These are phyloP conservation scores for Pseudogymnoascus verrucosus DNA, from an alignment of 2,329 filamentous ascomycete genomes.

Conservation along the genomic window DNA sequence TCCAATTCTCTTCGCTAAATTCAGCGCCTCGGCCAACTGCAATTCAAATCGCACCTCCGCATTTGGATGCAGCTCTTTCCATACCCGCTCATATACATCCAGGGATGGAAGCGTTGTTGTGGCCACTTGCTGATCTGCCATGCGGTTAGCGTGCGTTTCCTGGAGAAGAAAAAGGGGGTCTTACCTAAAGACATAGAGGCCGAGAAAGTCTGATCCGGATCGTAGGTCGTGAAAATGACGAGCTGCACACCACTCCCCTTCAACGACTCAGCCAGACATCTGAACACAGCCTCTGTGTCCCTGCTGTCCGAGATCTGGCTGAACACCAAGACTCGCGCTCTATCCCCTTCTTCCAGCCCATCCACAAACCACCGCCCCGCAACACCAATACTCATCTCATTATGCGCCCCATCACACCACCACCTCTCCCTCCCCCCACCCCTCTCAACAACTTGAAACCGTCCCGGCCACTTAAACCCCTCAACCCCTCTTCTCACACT, in stretches of 20 bases:
- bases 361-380: conserved; percentile 72
- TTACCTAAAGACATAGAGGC: neutral
- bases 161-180: neutral
- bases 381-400: conserved; percentile 69
- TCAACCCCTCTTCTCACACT: conserved; percentile 49
- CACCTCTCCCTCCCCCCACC: conserved; percentile 31
- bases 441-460: conserved; percentile 52
- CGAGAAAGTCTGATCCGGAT: conserved; percentile 6
- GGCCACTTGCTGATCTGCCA: neutral
- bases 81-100: conserved; percentile 15
- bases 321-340: neutral
- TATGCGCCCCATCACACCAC: conserved; percentile 21
- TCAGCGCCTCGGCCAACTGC: conserved; percentile 47
- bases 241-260: neutral
- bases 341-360: conserved; percentile 25
- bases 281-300: neutral
- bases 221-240: conserved; percentile 8
- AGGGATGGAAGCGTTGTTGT: conserved; percentile 12
- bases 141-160: neutral
- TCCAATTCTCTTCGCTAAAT: conserved; percentile 26
- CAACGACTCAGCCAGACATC: neutral
- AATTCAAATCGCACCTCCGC: conserved; percentile 32
- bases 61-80: conserved; percentile 14
- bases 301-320: neutral
- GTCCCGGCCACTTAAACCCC: conserved; percentile 65